Conservation (phyloP, 441 rosid species). For the Viola pubescens region DNA sequence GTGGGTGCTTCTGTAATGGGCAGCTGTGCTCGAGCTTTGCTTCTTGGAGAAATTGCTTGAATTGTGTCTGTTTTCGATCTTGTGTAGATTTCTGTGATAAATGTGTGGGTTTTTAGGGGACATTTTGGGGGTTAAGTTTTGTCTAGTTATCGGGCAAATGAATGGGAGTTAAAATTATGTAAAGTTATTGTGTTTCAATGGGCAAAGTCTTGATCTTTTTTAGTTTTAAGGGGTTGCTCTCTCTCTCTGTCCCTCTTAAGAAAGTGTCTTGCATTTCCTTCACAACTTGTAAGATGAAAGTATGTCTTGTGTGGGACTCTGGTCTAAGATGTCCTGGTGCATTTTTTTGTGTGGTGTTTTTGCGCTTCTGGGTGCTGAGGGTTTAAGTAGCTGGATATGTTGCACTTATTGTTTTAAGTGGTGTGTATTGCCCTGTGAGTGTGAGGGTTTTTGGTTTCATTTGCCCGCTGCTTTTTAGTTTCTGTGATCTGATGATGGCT, state of each 20-base stretch:
- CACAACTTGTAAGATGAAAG: background rate
- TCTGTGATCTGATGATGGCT: too few relatives aligned
- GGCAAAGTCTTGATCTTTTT: background rate
- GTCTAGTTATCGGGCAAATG: constrained; percentile 2
- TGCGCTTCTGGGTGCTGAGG: too few relatives aligned
- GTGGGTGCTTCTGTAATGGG: background rate
- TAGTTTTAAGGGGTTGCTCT: background rate
- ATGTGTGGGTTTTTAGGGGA: constrained; percentile 12
- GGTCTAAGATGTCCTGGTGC: background rate
- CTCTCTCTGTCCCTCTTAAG: background rate
- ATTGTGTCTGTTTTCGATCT: constrained; percentile 23
- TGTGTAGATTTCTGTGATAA: constrained; percentile 10
- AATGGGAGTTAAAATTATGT: background rate
- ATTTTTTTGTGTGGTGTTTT: too few relatives aligned
- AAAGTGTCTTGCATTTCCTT: background rate
- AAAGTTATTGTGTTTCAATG: background rate
- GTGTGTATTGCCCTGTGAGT: too few relatives aligned
- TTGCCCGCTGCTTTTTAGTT: too few relatives aligned
- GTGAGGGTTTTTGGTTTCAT: too few relatives aligned
- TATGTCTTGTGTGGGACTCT: background rate
- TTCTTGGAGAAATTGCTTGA: background rate
- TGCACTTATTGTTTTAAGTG: too few relatives aligned
- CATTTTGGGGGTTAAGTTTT: background rate
- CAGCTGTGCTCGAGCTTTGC: constrained; percentile 3
- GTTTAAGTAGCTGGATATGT: too few relatives aligned